Base-by-base conservation (phyloP, 139 green algal genomes). In the Tetradesmus lagerheimii region DNA sequence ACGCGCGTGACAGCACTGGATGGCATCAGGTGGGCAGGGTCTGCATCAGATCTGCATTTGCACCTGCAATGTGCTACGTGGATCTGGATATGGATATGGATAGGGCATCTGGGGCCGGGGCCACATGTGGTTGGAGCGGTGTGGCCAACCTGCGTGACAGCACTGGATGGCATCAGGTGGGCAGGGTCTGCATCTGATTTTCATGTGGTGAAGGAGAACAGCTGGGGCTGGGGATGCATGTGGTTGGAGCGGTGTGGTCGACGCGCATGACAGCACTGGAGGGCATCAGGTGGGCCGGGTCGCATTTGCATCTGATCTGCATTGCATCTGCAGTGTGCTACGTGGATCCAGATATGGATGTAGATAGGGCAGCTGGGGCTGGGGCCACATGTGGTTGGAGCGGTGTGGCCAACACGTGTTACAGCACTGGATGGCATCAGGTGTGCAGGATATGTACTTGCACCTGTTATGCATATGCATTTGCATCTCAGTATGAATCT, bases 291-390 rank as follows among this genome's bases (percentile, higher is more conserved):
- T 78, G 87, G 37, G 74, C 34, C 2, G n/a, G n/a, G n/a, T n/a
- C n/a, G n/a, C n/a, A n/a, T n/a, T n/a, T n/a, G n/a, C n/a, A n/a
- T n/a, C n/a, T n/a, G n/a, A n/a, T n/a, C n/a, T n/a, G n/a, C n/a
- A n/a, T n/a, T n/a, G n/a, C n/a, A n/a, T n/a, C n/a, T n/a, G n/a
- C n/a, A n/a, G n/a, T n/a, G n/a, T n/a, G n/a, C n/a, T n/a, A n/a
- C n/a, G n/a, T n/a, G n/a, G n/a, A n/a, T n/a, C n/a, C n/a, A n/a
- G n/a, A n/a, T n/a, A n/a, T n/a, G n/a, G n/a, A n/a, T n/a, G n/a
- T n/a, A n/a, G n/a, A n/a, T n/a, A 15, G 94, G 96, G 12, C 91
- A 95, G 90, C 92, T 97, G 67, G 96, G 96, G 38, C 95, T 95
- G 35, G 93, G 92, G 4, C 45, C 91, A 29, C 91, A 91, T 53